phyloP scores from a whole-genome alignment of 352 stramenopile species.

The Pythium oligandrum region DNA sequence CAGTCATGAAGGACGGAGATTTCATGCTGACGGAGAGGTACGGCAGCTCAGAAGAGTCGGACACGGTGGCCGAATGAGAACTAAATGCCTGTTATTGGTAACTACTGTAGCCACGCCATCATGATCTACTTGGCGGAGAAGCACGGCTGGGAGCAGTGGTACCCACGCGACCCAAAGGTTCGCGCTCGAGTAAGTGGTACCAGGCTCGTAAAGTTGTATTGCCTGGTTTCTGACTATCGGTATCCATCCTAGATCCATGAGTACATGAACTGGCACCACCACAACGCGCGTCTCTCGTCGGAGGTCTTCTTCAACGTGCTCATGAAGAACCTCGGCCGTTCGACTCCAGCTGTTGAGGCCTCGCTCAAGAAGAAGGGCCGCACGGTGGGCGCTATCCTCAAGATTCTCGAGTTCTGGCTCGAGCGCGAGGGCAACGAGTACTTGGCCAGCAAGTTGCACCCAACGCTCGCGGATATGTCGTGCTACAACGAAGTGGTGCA shows the following conservation, averaged over 20 bases:
- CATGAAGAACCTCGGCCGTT: constrained; percentile 46
- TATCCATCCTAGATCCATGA: constrained; percentile 50
- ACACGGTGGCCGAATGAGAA: no score
- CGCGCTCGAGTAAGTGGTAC: constrained; percentile 40
- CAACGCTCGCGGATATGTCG: constrained; percentile 61
- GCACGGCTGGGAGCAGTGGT: constrained; percentile 59
- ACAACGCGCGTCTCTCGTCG: constrained; percentile 53
- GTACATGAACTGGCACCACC: constrained; percentile 80
- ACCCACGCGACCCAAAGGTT: constrained; percentile 52
- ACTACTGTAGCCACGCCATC: constrained; percentile 49
- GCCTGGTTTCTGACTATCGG: background rate
- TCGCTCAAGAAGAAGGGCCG: constrained; percentile 47
- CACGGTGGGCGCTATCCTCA: constrained; percentile 48
- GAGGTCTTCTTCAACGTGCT: constrained; percentile 66
- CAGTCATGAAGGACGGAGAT: constrained; percentile 59
- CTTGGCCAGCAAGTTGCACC: constrained; percentile 48
- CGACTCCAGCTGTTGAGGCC: constrained; percentile 37
- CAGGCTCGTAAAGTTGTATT: background rate
- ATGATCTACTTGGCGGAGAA: constrained; percentile 73
- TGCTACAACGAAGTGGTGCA: constrained; percentile 79
- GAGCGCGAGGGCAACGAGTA: constrained; percentile 44
- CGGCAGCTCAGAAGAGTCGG: no score
- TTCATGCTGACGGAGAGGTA: constrained; percentile 68
- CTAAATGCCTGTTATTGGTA: background rate
- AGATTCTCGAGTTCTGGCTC: constrained; percentile 70